Evolutionary conservation across 2,329 filamentous ascomycete genomes (phyloP).

Genomic region (Diaporthe batatas): DNA sequence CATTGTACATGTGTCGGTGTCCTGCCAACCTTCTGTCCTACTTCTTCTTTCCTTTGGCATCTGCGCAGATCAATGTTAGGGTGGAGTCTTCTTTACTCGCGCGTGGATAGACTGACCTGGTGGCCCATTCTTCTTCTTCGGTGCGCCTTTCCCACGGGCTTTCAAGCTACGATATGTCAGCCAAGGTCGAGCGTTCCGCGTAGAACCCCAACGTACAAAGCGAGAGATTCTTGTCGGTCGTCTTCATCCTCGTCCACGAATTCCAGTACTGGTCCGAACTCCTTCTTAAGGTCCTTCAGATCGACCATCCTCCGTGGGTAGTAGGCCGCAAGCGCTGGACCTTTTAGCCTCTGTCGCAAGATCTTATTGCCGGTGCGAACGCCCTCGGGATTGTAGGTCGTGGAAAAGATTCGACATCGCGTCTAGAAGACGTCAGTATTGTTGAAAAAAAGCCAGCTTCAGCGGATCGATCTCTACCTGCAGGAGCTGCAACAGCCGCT

Average conservation of each 20-base stretch:
- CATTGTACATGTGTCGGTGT: conserved; percentile 31
- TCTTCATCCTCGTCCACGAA: conserved; percentile 83
- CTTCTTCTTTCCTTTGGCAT: conserved; percentile 59
- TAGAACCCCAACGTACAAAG: conserved; percentile 63
- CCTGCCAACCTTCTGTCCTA: conserved; percentile 42
- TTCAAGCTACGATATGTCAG: conserved; percentile 68
- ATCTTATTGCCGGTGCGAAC: conserved; percentile 91
- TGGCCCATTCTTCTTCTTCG: conserved; percentile 86
- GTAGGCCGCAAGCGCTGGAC: conserved; percentile 86
- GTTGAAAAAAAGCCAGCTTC: conserved; percentile 12
- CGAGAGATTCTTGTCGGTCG: conserved; percentile 82
- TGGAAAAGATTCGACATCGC: conserved; percentile 93
- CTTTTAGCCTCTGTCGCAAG: conserved; percentile 86
- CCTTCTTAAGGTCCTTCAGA: conserved; percentile 79
- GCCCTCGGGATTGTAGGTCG: conserved; percentile 88
- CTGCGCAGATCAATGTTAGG: conserved; percentile 48
- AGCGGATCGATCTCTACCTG: conserved; percentile 68
- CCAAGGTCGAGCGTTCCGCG: background rate
- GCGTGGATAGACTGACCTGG: conserved; percentile 47
- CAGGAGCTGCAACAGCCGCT: conserved; percentile 78
- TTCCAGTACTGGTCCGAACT: conserved; percentile 75
- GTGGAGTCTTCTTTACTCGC: conserved; percentile 57
- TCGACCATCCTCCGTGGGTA: conserved; percentile 84
- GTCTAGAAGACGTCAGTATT: conserved; percentile 63
- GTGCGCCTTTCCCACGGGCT: conserved; percentile 85